Evolutionary conservation across 192 early-diverging fungal species (phyloP).

Genomic region (Ambispora gerdemannii): DNA sequence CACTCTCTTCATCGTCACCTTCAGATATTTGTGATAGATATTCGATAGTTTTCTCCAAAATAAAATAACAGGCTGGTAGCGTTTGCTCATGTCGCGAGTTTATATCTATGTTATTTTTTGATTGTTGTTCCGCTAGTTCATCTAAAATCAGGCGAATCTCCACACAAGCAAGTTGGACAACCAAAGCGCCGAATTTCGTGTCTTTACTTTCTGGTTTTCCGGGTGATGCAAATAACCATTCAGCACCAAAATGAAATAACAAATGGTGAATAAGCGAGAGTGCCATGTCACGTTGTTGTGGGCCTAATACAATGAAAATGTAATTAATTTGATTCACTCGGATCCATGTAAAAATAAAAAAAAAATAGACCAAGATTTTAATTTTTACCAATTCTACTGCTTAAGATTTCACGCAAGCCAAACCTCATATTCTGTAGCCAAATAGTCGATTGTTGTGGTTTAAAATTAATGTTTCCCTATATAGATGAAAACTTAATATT

Average conservation of each 20-base stretch:
- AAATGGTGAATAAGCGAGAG: conserved; percentile 28
- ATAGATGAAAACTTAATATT: conserved; percentile 3
- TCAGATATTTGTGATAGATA: conserved; percentile 30
- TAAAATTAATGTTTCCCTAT: conserved; percentile 14
- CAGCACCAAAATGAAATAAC: conserved; percentile 36
- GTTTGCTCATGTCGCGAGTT: conserved; percentile 32
- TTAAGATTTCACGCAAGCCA: conserved; percentile 40
- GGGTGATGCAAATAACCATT: conserved; percentile 37
- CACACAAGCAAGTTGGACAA: conserved; percentile 39
- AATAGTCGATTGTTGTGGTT: conserved; percentile 12
- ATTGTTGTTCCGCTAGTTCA: conserved; percentile 31
- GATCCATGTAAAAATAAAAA: neutral
- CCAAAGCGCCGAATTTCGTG: conserved; percentile 38
- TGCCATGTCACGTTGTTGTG: conserved; percentile 35
- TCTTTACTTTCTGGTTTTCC: conserved; percentile 20
- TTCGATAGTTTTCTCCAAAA: conserved; percentile 41
- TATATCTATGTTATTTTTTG: conserved; percentile 15
- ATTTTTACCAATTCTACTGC: conserved; percentile 38
- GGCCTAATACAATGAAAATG: conserved; percentile 23
- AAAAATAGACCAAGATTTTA: too few species aligned
- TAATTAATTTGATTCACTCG: neutral
- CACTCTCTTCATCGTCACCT: conserved; percentile 23
- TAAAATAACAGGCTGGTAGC: conserved; percentile 42
- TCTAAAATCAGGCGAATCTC: conserved; percentile 44
- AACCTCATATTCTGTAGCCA: conserved; percentile 31